Percentiles rank a stretch among this genome's conserved stretches.
phyloP scores from a whole-genome alignment of 2,329 filamentous ascomycete species.

The Pleurostoma richardsiae region DNA sequence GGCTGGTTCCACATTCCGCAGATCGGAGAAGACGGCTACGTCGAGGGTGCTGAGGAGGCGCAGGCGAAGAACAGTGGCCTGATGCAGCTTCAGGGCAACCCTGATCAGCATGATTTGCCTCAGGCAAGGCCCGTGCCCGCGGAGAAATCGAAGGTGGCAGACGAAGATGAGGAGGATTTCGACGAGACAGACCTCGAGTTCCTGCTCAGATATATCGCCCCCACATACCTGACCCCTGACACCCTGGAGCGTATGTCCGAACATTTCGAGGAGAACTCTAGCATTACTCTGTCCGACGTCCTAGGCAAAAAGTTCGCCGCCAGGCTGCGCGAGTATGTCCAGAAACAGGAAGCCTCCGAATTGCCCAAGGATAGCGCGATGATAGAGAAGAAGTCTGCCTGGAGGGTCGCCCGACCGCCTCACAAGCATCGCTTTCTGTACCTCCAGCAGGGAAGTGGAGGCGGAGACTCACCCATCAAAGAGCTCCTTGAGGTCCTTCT shows the following conservation, averaged over 20 bases:
- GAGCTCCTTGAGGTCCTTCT: conserved; percentile 79
- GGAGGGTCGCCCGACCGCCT: conserved; percentile 78
- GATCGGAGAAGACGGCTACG: conserved; percentile 85
- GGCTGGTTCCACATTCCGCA: conserved; percentile 99
- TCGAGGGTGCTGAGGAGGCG: conserved; percentile 82
- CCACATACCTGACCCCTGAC: conserved; percentile 87
- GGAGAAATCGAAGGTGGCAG: conserved; percentile 33
- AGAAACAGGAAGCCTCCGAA: conserved; percentile 51
- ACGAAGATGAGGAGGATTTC: conserved; percentile 51
- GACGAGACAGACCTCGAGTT: conserved; percentile 82
- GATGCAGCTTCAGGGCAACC: conserved; percentile 87
- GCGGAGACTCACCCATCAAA: conserved; percentile 55
- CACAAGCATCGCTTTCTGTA: conserved; percentile 96
- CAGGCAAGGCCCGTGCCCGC: conserved; percentile 52
- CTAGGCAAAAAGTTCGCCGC: conserved; percentile 73
- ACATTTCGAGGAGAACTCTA: conserved; percentile 77
- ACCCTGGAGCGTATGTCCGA: conserved; percentile 77
- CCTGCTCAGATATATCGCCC: conserved; percentile 82
- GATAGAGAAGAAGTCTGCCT: conserved; percentile 55
- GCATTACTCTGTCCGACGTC: conserved; percentile 75
- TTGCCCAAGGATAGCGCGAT: conserved; percentile 42
- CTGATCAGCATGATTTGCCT: conserved; percentile 83
- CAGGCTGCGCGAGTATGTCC: conserved; percentile 66
- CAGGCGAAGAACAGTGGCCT: conserved; percentile 86
- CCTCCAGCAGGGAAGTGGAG: conserved; percentile 49